Conservation (phyloP, 805 yeast species). For the Starmerella bacillaris region DNA sequence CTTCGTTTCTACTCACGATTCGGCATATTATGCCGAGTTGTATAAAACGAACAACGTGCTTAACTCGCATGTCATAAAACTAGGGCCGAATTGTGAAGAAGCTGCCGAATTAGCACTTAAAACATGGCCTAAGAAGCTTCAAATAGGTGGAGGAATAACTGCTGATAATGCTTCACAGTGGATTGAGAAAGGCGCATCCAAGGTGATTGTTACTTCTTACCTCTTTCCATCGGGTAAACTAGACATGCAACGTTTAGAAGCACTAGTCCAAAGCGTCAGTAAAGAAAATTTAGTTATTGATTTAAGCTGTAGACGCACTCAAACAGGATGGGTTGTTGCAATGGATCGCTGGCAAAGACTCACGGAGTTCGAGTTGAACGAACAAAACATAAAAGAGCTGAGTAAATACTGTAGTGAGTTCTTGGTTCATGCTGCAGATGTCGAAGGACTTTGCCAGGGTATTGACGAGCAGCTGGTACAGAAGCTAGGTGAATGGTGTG, state of each 20-base stretch:
- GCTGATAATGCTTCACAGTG: constrained; percentile 55
- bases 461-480: constrained; percentile 65
- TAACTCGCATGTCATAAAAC: constrained; percentile 86
- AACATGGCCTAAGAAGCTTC: constrained; percentile 58
- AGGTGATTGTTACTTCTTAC: constrained; percentile 86
- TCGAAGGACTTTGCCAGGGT: constrained; percentile 89
- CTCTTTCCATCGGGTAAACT: constrained; percentile 51
- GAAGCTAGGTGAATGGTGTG: constrained; percentile 60
- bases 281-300: constrained; percentile 59
- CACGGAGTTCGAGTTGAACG: constrained; percentile 43
- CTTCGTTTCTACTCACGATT: constrained; percentile 57
- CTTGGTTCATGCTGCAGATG: constrained; percentile 94
- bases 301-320: constrained; percentile 55
- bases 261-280: constrained; percentile 41
- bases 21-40: constrained; percentile 55
- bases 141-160: constrained; percentile 87
- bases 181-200: constrained; percentile 64
- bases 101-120: constrained; percentile 64
- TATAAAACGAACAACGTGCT: constrained; percentile 39
- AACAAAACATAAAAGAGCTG: constrained; percentile 36
- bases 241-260: constrained; percentile 33
- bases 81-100: constrained; percentile 65
- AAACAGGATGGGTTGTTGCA: constrained; percentile 70
- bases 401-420: constrained; percentile 65
- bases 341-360: constrained; percentile 94